Evolutionary conservation across 106 monocot species (phyloP).

Genomic region (Dioscorea zingiberensis): DNA sequence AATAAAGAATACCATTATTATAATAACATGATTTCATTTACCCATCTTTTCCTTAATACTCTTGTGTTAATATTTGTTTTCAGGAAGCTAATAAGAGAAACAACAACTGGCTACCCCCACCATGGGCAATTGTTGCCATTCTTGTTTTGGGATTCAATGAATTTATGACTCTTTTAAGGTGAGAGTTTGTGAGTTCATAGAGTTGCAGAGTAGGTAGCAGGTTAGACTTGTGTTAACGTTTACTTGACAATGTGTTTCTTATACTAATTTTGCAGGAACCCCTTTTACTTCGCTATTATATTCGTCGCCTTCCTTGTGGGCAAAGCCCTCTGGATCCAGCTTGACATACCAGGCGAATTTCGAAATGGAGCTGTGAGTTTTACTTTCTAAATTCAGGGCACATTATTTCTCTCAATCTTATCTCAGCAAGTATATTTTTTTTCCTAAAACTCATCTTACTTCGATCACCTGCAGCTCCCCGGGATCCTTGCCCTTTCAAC

Average conservation of each 20-base stretch:
- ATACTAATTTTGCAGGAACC: slow-evolving; percentile 31
- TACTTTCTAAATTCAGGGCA: not conserved
- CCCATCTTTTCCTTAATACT: not conserved
- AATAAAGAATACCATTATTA: not conserved
- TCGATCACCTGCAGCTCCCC: slow-evolving; percentile 74
- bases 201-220: no score
- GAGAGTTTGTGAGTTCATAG: no score
- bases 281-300: slow-evolving; percentile 69
- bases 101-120: slow-evolving; percentile 94
- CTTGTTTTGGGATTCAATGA: slow-evolving; percentile 91
- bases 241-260: no score
- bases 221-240: no score
- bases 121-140: slow-evolving; percentile 88
- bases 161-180: slow-evolving; percentile 92
- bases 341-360: slow-evolving; percentile 77
- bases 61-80: not conserved
- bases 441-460: no score
- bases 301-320: slow-evolving; percentile 74
- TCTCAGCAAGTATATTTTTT: not conserved
- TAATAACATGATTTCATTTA: not conserved
- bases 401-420: not conserved
- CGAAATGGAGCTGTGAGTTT: slow-evolving; percentile 81
- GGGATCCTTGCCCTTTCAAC: slow-evolving; percentile 75
- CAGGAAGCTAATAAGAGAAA: slow-evolving; percentile 91
- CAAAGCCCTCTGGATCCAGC: slow-evolving; percentile 97